phyloP scores from a whole-genome alignment of 2,329 filamentous ascomycete genomes.

The Paramyrothecium sp. region DNA sequence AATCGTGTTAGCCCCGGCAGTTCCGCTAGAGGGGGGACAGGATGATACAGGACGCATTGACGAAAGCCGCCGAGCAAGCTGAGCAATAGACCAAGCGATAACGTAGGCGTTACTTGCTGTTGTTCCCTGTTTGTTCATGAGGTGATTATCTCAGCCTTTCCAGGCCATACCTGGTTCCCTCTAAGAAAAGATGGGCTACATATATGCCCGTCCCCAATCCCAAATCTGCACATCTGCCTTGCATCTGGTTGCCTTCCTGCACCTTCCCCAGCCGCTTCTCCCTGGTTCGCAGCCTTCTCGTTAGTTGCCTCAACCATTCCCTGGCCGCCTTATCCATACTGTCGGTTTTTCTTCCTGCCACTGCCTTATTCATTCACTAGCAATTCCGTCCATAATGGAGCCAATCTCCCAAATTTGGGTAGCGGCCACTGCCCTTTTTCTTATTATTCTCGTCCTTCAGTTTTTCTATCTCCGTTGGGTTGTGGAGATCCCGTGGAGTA shows the following conservation, averaged over 20 bases:
- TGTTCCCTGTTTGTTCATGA: not conserved
- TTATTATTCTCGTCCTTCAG: not conserved
- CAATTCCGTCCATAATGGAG: not conserved
- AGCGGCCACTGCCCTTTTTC: not conserved
- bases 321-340: not conserved
- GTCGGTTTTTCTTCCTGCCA: not conserved
- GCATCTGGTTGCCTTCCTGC: constrained; percentile 1
- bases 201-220: not conserved
- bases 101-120: not conserved
- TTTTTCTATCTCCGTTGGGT: not conserved
- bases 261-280: not conserved
- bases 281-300: not conserved
- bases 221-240: constrained; percentile 1
- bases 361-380: not conserved
- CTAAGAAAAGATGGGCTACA: not conserved
- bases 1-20: too few relatives aligned
- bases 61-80: not conserved
- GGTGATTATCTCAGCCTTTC: too few relatives aligned
- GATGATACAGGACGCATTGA: not conserved
- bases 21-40: not conserved
- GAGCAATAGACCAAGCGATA: not conserved
- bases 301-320: not conserved
- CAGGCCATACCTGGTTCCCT: too few relatives aligned
- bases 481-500: not conserved
- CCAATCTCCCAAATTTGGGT: not conserved